Base-by-base conservation (phyloP, 352 stramenopile species). In the Phytophthora vignae region DNA sequence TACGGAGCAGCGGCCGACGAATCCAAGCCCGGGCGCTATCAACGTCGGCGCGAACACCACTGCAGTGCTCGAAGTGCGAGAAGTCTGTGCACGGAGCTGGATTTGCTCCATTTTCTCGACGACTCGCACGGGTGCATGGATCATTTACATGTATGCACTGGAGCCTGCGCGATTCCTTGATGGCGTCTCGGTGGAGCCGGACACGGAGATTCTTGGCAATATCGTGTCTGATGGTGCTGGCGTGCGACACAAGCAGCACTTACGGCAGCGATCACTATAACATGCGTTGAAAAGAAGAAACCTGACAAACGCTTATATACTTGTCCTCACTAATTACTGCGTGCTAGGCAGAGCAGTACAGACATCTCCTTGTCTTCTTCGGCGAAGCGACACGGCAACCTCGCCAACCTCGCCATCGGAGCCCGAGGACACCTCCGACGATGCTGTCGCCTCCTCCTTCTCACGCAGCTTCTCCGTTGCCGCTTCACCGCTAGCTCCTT, bases 371-470 rank as follows among this genome's bases (percentile, higher is more conserved):
- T 40, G 52, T 22, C 60, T 77, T 58, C 67, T 60, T 50, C 60
- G 67, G 12, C 60, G 56, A 53, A 75, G 46, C 5, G 68, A 60
- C 1, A 38, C 55, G 36, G 66, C n/a, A 9, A 75, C 29, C 42
- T 73, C 73, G 21, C 52, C 60, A 19, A 25, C 22, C 22, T 25
- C 22, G 22, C 22, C 22, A 25, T 78, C 69, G 12, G 69, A 81
- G 21, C 65, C 71, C 15, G 72, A 79, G 4, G 73, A 77, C 19
- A 81, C 61, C n/a, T 83, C 76, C 40, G 76, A 83, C 52, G 76
- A 79, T 46, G 69, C 71, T 31, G 73, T 81, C 2, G 69, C 64
- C 67, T 83, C 76, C 58, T 83, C 76, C 56, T 69, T 79, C 57
- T 80, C 68, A 19, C 49, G 56, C 33, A 69, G 11, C 64, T 77